Conservation (phyloP, 306 rosid genomes). For the Sphenostylis stenocarpa region DNA sequence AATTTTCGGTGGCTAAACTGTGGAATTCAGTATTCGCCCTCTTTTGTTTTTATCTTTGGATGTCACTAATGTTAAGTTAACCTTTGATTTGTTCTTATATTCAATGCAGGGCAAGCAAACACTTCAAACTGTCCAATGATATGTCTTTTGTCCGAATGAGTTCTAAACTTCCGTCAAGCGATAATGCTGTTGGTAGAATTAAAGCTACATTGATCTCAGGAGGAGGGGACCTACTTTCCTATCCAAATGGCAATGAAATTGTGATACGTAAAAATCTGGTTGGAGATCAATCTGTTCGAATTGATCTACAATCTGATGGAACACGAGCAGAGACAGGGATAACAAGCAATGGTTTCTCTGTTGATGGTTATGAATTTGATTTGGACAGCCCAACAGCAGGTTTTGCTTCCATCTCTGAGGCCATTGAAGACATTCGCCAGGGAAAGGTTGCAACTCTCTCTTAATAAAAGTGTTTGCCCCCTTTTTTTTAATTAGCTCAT, state of each 20-base stretch:
- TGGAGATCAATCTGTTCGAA: slow-evolving; percentile 34
- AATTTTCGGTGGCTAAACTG: background rate
- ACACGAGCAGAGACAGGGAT: slow-evolving; percentile 35
- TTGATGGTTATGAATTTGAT: slow-evolving; percentile 52
- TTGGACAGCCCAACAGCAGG: slow-evolving; percentile 69
- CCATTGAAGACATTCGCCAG: slow-evolving; percentile 81
- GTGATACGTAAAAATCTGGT: slow-evolving; percentile 12
- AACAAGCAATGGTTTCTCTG: slow-evolving; percentile 43
- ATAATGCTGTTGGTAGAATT: slow-evolving; percentile 34
- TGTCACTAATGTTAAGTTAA: slow-evolving; percentile 8
- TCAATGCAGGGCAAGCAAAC: slow-evolving; percentile 50
- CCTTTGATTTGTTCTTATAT: background rate
- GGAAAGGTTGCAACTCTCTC: slow-evolving; percentile 64
- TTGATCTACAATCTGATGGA: slow-evolving; percentile 52
- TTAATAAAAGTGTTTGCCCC: background rate
- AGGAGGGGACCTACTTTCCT: slow-evolving; percentile 55
- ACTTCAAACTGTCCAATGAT: slow-evolving; percentile 46
- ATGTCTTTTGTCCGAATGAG: slow-evolving; percentile 40
- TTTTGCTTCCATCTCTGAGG: slow-evolving; percentile 78
- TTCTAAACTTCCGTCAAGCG: slow-evolving; percentile 41
- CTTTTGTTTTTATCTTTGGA: slow-evolving; percentile 12
- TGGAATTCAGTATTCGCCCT: background rate
- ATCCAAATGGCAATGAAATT: slow-evolving; percentile 40
- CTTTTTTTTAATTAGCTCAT: background rate
- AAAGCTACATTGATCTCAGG: slow-evolving; percentile 57